These are phyloP conservation scores for Boletus subcaerulescens DNA, from an alignment of 768 basidiomycete species.

Conservation along the genomic window DNA sequence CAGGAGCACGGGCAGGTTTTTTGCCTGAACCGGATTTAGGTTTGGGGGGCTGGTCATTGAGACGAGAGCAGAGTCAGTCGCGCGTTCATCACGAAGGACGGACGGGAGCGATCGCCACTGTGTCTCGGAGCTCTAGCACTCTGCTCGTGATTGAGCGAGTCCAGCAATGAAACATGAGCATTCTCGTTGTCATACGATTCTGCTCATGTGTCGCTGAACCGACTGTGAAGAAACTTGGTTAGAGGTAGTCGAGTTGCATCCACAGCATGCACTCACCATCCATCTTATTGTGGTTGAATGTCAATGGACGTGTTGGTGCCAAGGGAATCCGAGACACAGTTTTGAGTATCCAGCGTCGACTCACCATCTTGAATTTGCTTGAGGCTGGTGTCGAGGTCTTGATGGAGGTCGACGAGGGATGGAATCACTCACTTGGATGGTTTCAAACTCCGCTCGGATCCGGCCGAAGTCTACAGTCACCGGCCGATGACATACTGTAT, in stretches of 20 bases:
- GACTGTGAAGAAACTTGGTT: slow-evolving; percentile 18
- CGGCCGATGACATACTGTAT: too few species aligned
- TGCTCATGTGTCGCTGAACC: slow-evolving; percentile 30
- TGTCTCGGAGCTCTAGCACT: slow-evolving; percentile 55
- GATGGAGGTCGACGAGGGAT: slow-evolving; percentile 5
- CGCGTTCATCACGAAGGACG: slow-evolving; percentile 22
- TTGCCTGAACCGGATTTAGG: slow-evolving; percentile 66
- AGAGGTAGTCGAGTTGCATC: slow-evolving; percentile 34
- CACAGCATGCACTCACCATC: slow-evolving; percentile 46
- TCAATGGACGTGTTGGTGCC: slow-evolving; percentile 38
- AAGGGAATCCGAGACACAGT: slow-evolving; percentile 37
- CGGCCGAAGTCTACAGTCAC: slow-evolving; percentile 6
- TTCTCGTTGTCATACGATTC: slow-evolving; percentile 42
- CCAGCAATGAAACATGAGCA: slow-evolving; percentile 40
- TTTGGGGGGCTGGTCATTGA: slow-evolving; percentile 91
- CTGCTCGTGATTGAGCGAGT: slow-evolving; percentile 29
- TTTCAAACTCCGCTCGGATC: slow-evolving; percentile 24
- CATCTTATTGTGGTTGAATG: slow-evolving; percentile 34
- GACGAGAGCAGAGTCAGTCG: slow-evolving; percentile 56
- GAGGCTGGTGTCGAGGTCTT: slow-evolving; percentile 22
- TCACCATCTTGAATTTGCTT: slow-evolving; percentile 48
- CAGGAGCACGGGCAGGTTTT: slow-evolving; percentile 84
- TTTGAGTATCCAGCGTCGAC: slow-evolving; percentile 24
- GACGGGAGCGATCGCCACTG: slow-evolving; percentile 29
- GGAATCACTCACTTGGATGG: background rate